Conservation (phyloP, 257 asterid species). For the Jacaranda copaia region DNA sequence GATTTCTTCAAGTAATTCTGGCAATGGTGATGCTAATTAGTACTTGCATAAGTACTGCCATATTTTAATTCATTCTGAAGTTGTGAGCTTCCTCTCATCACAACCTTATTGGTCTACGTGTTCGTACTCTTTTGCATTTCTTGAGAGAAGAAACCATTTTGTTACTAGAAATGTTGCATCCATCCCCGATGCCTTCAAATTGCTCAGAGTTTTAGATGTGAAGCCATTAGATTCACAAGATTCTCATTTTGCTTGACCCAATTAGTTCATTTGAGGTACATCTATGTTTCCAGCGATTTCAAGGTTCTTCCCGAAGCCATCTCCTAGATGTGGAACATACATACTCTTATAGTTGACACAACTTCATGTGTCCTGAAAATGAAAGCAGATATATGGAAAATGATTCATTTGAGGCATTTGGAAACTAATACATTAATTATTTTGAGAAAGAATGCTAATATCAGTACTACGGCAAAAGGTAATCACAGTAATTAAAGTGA, state of each 20-base stretch:
- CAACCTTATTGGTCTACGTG: slow-evolving; percentile 34
- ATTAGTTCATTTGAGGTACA: slow-evolving; percentile 39
- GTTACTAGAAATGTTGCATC: slow-evolving; percentile 10
- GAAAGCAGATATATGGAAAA: slow-evolving; percentile 39
- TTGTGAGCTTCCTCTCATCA: slow-evolving; percentile 20
- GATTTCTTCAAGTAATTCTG: too few relatives aligned
- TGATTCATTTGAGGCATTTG: slow-evolving; percentile 48
- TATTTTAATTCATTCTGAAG: slow-evolving; percentile 40
- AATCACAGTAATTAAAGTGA: not conserved
- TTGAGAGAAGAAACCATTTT: not conserved
- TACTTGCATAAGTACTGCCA: slow-evolving; percentile 36
- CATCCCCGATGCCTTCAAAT: slow-evolving; percentile 39
- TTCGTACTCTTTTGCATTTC: slow-evolving; percentile 46
- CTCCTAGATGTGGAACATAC: slow-evolving; percentile 43
- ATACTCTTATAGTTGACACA: slow-evolving; percentile 43
- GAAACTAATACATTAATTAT: slow-evolving; percentile 41
- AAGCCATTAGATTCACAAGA: slow-evolving; percentile 37
- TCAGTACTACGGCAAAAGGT: too few relatives aligned
- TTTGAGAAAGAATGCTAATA: slow-evolving; percentile 10
- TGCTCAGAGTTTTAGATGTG: slow-evolving; percentile 43
- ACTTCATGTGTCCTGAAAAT: slow-evolving; percentile 4
- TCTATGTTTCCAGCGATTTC: slow-evolving; percentile 34
- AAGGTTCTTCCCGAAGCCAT: slow-evolving; percentile 30
- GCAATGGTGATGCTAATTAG: too few relatives aligned
- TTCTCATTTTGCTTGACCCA: slow-evolving; percentile 35